phyloP scores from a whole-genome alignment of 495 filamentous ascomycete genomes.

The Aspergillus mulundensis region DNA sequence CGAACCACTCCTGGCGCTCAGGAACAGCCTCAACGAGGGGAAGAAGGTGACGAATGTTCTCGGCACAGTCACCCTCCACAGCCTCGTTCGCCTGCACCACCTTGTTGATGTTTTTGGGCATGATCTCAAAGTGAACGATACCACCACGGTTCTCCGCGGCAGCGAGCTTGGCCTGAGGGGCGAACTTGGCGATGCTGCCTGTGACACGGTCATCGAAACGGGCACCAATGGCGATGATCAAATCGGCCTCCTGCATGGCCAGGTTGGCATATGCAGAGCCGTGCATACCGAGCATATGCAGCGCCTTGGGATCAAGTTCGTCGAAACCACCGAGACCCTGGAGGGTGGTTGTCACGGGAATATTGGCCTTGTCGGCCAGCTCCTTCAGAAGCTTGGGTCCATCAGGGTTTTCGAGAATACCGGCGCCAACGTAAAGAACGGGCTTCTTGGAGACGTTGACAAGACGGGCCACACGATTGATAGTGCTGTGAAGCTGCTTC shows the following conservation, averaged over 20 bases:
- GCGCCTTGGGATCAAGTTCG: slow-evolving; percentile 52
- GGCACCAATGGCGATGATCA: slow-evolving; percentile 58
- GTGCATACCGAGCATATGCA: slow-evolving; percentile 65
- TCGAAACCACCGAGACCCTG: slow-evolving; percentile 65
- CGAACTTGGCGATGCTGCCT: slow-evolving; percentile 50
- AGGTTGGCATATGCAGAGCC: slow-evolving; percentile 61
- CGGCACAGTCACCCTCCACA: slow-evolving; percentile 55
- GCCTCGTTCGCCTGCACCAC: slow-evolving; percentile 58
- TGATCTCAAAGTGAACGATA: slow-evolving; percentile 62
- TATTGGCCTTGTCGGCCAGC: slow-evolving; percentile 52
- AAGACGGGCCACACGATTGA: slow-evolving; percentile 51
- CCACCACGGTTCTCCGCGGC: slow-evolving; percentile 53
- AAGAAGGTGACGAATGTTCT: slow-evolving; percentile 69
- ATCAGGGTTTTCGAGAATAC: slow-evolving; percentile 47
- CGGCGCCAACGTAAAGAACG: slow-evolving; percentile 58
- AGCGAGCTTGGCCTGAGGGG: slow-evolving; percentile 54
- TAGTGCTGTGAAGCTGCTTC: slow-evolving; percentile 45
- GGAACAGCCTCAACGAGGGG: slow-evolving; percentile 59
- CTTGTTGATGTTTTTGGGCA: slow-evolving; percentile 64
- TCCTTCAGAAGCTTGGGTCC: slow-evolving; percentile 52
- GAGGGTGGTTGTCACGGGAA: slow-evolving; percentile 60
- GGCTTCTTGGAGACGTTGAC: slow-evolving; percentile 58
- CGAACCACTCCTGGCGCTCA: slow-evolving; percentile 79
- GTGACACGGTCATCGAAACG: slow-evolving; percentile 63
- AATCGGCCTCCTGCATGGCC: slow-evolving; percentile 62